Conservation (phyloP, 345 rosid genomes). For the Eucalyptus rudis region DNA sequence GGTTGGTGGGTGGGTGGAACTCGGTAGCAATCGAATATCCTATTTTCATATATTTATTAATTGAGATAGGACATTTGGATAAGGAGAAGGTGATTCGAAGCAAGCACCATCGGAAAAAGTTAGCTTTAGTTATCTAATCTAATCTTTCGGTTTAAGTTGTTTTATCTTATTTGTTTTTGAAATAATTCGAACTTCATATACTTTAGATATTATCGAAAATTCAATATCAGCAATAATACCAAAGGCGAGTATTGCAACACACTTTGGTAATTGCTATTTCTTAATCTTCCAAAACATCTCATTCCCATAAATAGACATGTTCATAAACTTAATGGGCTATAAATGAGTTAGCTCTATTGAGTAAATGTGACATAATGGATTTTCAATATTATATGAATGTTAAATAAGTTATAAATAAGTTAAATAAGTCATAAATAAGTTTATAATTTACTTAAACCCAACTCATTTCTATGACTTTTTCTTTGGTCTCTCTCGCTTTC, state of each 20-base stretch:
- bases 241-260: neutral
- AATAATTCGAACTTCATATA: neutral
- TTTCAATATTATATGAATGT: too few species aligned
- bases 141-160: neutral
- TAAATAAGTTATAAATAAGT: too few species aligned
- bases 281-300: neutral
- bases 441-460: too few species aligned
- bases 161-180: neutral
- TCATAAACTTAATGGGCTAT: too few species aligned
- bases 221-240: too few species aligned
- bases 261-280: neutral
- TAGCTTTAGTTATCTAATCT: neutral
- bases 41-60: neutral
- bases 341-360: too few species aligned
- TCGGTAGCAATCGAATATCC: neutral
- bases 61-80: neutral
- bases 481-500: accelerated
- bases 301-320: neutral
- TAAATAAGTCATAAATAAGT: too few species aligned
- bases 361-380: too few species aligned
- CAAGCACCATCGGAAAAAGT: neutral
- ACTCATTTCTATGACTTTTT: too few species aligned
- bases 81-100: neutral
- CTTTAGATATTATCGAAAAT: neutral
- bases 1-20: neutral